phyloP scores from a whole-genome alignment of 352 stramenopile species.

The Pythium rishiriense region DNA sequence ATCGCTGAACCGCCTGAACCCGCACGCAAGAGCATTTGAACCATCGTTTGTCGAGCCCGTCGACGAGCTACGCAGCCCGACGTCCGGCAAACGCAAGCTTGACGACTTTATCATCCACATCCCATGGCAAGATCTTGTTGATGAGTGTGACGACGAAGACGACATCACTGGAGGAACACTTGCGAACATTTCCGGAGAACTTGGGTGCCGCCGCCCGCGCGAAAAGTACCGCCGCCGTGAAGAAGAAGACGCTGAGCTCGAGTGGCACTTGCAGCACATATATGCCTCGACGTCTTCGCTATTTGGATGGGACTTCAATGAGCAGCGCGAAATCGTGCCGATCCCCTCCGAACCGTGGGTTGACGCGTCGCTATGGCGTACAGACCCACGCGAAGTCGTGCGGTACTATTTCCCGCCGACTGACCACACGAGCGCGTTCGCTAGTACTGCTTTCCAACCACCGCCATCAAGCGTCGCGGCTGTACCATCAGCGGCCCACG shows the following conservation, averaged over 20 bases:
- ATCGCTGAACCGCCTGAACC: conserved; percentile 42
- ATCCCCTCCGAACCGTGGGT: conserved; percentile 39
- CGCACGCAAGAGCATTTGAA: conserved; percentile 58
- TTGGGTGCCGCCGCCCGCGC: conserved; percentile 22
- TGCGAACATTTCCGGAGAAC: conserved; percentile 1
- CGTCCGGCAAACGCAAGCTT: conserved; percentile 63
- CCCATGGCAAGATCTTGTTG: conserved; percentile 27
- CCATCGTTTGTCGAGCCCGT: conserved; percentile 24
- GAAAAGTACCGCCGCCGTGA: conserved; percentile 33
- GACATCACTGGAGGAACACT: neutral
- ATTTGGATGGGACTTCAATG: conserved; percentile 77
- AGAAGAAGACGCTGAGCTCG: conserved; percentile 59
- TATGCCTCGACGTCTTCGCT: conserved; percentile 68
- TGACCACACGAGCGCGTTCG: neutral
- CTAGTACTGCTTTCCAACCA: conserved; percentile 11
- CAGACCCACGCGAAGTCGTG: conserved; percentile 68
- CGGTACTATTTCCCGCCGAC: conserved; percentile 40
- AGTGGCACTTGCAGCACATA: conserved; percentile 72
- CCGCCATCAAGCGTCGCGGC: neutral
- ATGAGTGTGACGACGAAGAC: conserved; percentile 8
- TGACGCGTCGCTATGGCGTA: conserved; percentile 60
- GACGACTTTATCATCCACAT: conserved; percentile 67
- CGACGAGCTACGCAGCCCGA: conserved; percentile 14
- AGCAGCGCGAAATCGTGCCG: conserved; percentile 47
- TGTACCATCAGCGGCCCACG: neutral